Conservation (phyloP, 129 eudicot genomes). For the Solidago caesia region DNA sequence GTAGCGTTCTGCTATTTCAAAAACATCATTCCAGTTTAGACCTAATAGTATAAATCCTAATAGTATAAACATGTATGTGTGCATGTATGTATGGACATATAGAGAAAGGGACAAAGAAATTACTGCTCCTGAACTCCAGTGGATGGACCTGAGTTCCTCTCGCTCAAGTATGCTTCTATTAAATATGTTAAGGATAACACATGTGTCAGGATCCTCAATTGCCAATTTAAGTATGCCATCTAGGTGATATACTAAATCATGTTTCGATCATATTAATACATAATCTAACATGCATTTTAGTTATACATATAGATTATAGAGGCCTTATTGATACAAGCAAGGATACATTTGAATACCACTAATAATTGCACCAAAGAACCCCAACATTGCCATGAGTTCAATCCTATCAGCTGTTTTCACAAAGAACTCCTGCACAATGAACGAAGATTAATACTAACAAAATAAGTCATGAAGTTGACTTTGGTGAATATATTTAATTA, state of each 20-base stretch:
- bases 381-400: conserved; percentile 96
- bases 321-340: conserved; percentile 19
- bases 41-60: background rate
- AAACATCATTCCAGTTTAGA: background rate
- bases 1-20: background rate
- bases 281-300: background rate
- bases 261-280: conserved; percentile 13
- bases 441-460: background rate
- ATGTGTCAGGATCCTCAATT: background rate
- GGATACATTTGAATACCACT: conserved; percentile 95
- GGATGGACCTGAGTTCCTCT: conserved; percentile 74
- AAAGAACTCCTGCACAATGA: conserved; percentile 67
- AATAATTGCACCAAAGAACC: conserved; percentile 82
- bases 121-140: conserved; percentile 85
- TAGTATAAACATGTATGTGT: background rate
- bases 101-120: conserved; percentile 19
- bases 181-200: conserved; percentile 44
- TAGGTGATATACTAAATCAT: conserved; percentile 4
- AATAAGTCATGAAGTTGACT: background rate
- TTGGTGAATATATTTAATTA: background rate
- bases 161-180: conserved; percentile 80
- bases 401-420: conserved; percentile 85
- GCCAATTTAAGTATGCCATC: conserved; percentile 1
- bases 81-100: conserved; percentile 1
- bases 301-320: background rate